Conservation (phyloP, 2,329 filamentous ascomycete genomes). For the Monosporascus sp. region DNA sequence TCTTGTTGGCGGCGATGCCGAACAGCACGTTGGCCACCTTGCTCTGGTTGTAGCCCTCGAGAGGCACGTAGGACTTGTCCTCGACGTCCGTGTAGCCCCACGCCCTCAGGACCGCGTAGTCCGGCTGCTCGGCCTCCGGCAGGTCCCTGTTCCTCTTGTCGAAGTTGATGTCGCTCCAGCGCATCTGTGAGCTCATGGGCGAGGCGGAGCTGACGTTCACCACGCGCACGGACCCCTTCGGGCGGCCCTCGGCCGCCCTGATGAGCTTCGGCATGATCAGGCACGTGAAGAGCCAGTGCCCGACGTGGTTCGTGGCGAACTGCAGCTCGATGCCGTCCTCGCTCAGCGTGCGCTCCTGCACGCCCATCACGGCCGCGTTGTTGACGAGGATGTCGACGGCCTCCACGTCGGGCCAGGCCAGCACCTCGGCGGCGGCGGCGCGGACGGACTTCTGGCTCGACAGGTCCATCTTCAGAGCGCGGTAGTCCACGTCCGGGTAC, state of each 20-base stretch:
- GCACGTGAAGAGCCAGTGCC: conserved; percentile 42
- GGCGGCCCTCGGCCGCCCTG: conserved; percentile 18
- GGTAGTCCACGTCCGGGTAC: conserved; percentile 25
- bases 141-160: conserved; percentile 27
- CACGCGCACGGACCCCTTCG: conserved; percentile 27
- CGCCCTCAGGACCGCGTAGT: conserved; percentile 13
- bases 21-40: conserved; percentile 32
- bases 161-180: conserved; percentile 32
- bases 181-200: conserved; percentile 18
- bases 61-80: conserved; percentile 24
- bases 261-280: conserved; percentile 39
- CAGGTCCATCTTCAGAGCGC: conserved; percentile 33
- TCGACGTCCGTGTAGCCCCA: conserved; percentile 19
- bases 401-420: conserved; percentile 28
- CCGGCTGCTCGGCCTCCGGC: conserved; percentile 26
- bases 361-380: conserved; percentile 38
- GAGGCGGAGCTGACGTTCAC: conserved; percentile 35
- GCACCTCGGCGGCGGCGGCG: conserved; percentile 28
- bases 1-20: conserved; percentile 18
- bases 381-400: conserved; percentile 38
- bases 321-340: conserved; percentile 39
- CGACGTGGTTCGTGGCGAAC: conserved; percentile 40
- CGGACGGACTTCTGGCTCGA: conserved; percentile 30
- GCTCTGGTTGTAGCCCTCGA: conserved; percentile 29
- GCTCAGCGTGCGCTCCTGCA: conserved; percentile 28